Conservation (phyloP, 106 monocot genomes). For the Acorus calamus region DNA sequence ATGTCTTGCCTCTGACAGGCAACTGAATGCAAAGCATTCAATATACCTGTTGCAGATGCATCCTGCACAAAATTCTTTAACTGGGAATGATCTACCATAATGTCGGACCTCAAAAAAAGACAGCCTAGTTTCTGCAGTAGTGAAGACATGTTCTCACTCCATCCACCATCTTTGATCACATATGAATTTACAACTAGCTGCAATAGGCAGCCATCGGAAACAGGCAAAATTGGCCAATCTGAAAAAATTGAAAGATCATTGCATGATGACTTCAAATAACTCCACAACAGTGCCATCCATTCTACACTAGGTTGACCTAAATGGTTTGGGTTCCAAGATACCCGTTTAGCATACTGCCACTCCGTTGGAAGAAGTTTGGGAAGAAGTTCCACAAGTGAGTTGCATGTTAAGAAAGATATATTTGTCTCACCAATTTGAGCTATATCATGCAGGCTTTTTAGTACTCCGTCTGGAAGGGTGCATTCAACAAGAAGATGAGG, state of each 20-base stretch:
- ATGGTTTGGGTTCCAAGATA: constrained; percentile 59
- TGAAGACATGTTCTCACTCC: constrained; percentile 87
- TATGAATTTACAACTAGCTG: constrained; percentile 57
- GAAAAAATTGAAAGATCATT: constrained; percentile 63
- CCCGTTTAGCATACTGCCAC: constrained; percentile 71
- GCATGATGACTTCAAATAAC: constrained; percentile 65
- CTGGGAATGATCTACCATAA: constrained; percentile 75
- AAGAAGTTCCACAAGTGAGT: constrained; percentile 70
- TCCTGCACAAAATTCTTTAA: constrained; percentile 71
- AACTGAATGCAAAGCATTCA: constrained; percentile 64
- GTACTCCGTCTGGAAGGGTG: constrained; percentile 42
- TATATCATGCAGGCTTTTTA: constrained; percentile 47
- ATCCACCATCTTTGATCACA: constrained; percentile 79
- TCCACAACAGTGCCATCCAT: constrained; percentile 87
- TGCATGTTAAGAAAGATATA: constrained; percentile 55
- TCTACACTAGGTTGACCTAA: constrained; percentile 72
- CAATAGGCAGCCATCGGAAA: constrained; percentile 52
- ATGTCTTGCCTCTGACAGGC: constrained; percentile 30
- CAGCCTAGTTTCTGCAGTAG: constrained; percentile 78
- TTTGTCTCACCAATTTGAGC: constrained; percentile 55
- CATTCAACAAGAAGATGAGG: constrained; percentile 67
- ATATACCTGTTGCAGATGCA: constrained; percentile 66
- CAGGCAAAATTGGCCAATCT: constrained; percentile 85
- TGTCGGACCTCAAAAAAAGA: constrained; percentile 53
- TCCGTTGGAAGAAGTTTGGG: constrained; percentile 79